Evolutionary conservation across 2,329 filamentous ascomycete genomes (phyloP), one percentile per base, ranked within the genome.

Genomic region (Colletotrichum karsti): DNA sequence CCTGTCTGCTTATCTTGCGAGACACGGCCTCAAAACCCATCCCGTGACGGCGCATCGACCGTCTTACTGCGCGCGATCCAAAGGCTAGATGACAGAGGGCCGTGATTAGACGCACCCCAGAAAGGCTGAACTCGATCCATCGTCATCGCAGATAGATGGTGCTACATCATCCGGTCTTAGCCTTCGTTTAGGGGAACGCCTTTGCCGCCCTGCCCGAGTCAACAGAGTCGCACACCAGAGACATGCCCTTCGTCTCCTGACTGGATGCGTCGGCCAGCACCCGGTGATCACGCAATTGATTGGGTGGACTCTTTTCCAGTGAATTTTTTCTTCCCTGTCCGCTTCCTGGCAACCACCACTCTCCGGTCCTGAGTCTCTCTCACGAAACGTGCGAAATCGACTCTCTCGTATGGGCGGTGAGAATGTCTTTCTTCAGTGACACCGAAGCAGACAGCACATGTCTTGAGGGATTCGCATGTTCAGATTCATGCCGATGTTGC

Each of bases 271-370:
- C 65, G 65, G 60, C 65, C 51, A 65, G 59, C 46, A 64, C 30
- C 30, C 60, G 37, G 65, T 48, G 54, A 59, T 65, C 60, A 67
- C 44, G 60, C 65, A 64, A 57, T 59, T 67, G 60, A 67, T 68
- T 68, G 65, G 65, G 61, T 58, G 51, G 51, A 57, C 44, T 33
- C 39, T n/a, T 37, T 24, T 33, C 65, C 65, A 65, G 48, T 64
- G 37, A 54, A 39, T 55, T 30, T 41, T 58, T 55, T 24, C 20
- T n/a, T n/a, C 33, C 22, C 12, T 7, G 20, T 26, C 12, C 26
- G 46, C 28, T 48, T 37, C 54, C 39, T 58, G 44, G 24, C 46
- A 65, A 59, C 46, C 60, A 68, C 53, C 28, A 54, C 26, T 20
- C 42, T 57, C 37, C 53, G 33, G 37, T 18, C 18, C 37, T 53